Conservation (phyloP, 306 rosid species). For the Ormosia semicastrata region DNA sequence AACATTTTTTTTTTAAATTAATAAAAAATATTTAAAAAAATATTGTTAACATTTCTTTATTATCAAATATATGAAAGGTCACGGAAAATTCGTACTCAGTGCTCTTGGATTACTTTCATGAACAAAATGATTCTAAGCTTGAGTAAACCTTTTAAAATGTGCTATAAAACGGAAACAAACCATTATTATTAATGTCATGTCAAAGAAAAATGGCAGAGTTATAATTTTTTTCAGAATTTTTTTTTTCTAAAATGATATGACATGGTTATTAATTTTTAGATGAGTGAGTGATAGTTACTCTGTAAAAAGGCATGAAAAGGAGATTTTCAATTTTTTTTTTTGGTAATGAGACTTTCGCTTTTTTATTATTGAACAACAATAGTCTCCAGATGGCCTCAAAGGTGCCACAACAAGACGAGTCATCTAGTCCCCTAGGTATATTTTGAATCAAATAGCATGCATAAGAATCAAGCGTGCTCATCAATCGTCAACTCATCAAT, state of each 20-base stretch:
- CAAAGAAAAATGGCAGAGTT: too few relatives aligned
- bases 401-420: not conserved
- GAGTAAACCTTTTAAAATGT: not conserved
- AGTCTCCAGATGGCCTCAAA: not conserved
- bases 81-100: too few relatives aligned
- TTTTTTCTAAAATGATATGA: too few relatives aligned
- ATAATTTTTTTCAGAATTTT: too few relatives aligned
- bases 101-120: not conserved
- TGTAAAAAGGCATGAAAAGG: not conserved
- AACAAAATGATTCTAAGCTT: not conserved
- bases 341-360: not conserved
- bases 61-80: too few relatives aligned
- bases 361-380: not conserved
- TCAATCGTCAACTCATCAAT: slow-evolving; percentile 28
- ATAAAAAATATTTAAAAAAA: too few relatives aligned
- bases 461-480: slow-evolving; percentile 7
- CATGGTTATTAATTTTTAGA: too few relatives aligned
- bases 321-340: not conserved
- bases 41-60: too few relatives aligned
- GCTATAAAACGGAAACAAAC: not conserved
- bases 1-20: too few relatives aligned
- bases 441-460: not conserved
- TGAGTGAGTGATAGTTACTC: too few relatives aligned
- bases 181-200: not conserved
- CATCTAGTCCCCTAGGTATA: not conserved